Evolutionary conservation across 192 early-diverging fungal genomes (phyloP), one percentile per base, ranked within the genome.

Genomic region (Coemansia sp.): DNA sequence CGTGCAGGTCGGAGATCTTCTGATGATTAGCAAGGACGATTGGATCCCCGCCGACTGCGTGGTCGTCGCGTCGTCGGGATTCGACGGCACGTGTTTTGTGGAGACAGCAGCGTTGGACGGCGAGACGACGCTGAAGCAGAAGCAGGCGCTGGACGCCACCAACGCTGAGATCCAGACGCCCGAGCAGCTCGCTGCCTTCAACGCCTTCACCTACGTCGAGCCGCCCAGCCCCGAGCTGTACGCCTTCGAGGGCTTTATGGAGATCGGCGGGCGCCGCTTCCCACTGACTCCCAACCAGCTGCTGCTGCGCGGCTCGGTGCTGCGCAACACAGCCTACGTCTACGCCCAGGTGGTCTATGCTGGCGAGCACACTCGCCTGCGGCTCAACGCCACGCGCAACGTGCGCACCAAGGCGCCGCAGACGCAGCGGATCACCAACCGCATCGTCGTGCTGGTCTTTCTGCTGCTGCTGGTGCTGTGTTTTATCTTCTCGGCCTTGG

Each of bases 21-120:
- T 96, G 22, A 80, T 80, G 61, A 86, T 96, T n/a, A 69, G 85
- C 47, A 90, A 94, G 76, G 88, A 92, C 66, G 90, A 94, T 62
- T 90, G 89, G 84, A 85, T 95, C 5, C 93, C 94, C 11, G 92
- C 93, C 2, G 94, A 95, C 77, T 78, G 93, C 63, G 67, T 95
- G 3, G 79, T 95, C 63, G 60, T 95, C 24, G 85, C 87, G 18
- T 89, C 92, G 2, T 83, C 89, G 20, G 89, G 89, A 10, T 86
- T 86, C 39, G 88, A 95, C 58, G 93, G 91, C 34, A 86, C 86
- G 33, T 95, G 92, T 64, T 95, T 89, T 86, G 89, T 96, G 38
- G 94, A 96, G 74, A 96, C 95, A 0, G 89, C 94, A 0, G 89
- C 92, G 15, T 82, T 96, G 62, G 95, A 96, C 73, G 95, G 95